Conservation (phyloP, 805 yeast species). For the Kazachstania bromeliacearum region DNA sequence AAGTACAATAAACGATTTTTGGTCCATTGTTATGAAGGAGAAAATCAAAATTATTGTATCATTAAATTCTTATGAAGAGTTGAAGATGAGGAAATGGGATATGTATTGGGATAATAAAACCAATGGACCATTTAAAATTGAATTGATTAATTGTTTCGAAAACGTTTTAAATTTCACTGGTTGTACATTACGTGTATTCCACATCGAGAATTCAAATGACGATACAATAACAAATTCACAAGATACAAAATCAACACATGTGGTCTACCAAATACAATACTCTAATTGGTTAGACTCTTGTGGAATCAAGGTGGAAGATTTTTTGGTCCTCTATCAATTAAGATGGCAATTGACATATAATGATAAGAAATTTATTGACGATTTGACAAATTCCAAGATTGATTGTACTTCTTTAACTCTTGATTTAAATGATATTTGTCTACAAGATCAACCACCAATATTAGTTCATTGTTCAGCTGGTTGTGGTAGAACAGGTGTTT, state of each 20-base stretch:
- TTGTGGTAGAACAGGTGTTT: constrained; percentile 92
- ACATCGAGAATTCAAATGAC: constrained; percentile 7
- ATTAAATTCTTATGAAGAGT: constrained; percentile 64
- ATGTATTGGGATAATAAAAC: constrained; percentile 58
- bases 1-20: constrained; percentile 75
- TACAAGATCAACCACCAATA: constrained; percentile 34
- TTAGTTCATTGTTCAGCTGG: constrained; percentile 94
- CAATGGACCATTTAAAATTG: constrained; percentile 25
- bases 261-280: constrained; percentile 62
- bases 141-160: constrained; percentile 25
- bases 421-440: background rate
- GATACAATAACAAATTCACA: too few species aligned
- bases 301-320: constrained; percentile 31
- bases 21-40: constrained; percentile 69
- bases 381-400: background rate
- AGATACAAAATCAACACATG: constrained; percentile 12
- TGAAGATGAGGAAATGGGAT: constrained; percentile 69
- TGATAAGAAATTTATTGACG: background rate
- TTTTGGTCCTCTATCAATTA: constrained; percentile 10
- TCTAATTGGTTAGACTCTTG: constrained; percentile 81
- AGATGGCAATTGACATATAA: constrained; percentile 23
- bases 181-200: constrained; percentile 27
- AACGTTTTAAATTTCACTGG: constrained; percentile 26
- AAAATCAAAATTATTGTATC: constrained; percentile 63
- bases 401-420: background rate